Base-by-base conservation (phyloP, 345 rosid species). In the Camelina hispida region DNA sequence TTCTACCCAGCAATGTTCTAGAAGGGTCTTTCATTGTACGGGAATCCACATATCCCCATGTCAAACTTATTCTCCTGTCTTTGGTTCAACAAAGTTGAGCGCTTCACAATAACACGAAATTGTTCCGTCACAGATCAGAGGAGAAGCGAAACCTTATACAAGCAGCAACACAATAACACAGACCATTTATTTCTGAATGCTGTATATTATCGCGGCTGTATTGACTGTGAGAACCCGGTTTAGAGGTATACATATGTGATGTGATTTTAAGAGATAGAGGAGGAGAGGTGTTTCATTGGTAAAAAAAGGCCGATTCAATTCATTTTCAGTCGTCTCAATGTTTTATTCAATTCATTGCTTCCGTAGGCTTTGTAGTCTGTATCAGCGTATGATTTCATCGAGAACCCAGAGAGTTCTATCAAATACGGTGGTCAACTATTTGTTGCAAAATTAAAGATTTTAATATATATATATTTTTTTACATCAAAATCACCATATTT, bases 1-100 rank as follows among this genome's bases (percentile, higher is more conserved):
- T 90, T 77, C 97, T 95, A 81, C 89, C 98, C 5, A 92, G 99
- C 91, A 90, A 95, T 90, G 99, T 95, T 46, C 99, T 97, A 14
- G 99, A 92, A 81, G 99, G 99, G 44, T 95, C 99, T 42, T 85
- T 95, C 70, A 95, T 95, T 13, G 88, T 92, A 23, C 79, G 98
- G 79, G 99, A 93, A 1, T n/a, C n/a, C n/a, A n/a, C 99, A 95
- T 80, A 92, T 97, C 22, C 99, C 97, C 1, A 90, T 95, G 99
- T 90, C 99, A 14, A 95, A 95, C 74, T 81, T 95, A 58, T 95
- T 95, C 78, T 95, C 99, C 7, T 92, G 99, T 81, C 96, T 95
- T 25, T 95, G 99, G 99, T 95, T 89, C 88, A 95, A 95, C 40
- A 97, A 95, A 83, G 96, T 95, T 62, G 98, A 90, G 28, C 97